A percentile compares a stretch with the other conserved stretches of the same genome.
phyloP scores from a whole-genome alignment of 1,139 yeast genomes.

The Candida tunisiensis region DNA sequence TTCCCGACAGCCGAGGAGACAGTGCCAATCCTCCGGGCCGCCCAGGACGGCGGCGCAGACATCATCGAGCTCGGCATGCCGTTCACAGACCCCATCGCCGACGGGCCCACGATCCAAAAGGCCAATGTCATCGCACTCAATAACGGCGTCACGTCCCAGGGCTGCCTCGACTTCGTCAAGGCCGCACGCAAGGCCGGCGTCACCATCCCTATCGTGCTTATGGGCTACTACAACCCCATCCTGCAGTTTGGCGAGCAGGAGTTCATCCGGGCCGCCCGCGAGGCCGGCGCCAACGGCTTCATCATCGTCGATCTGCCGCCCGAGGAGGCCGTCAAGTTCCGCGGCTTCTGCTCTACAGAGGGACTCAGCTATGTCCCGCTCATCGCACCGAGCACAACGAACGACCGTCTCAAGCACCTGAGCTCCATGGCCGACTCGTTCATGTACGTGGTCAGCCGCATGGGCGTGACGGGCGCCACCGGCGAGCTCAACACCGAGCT shows the following conservation, averaged over 20 bases:
- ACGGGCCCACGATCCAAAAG: constrained; percentile 90
- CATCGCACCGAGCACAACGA: constrained; percentile 93
- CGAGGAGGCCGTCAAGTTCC: constrained; percentile 83
- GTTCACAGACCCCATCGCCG: constrained; percentile 98
- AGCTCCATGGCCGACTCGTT: constrained; percentile 86
- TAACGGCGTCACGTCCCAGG: constrained; percentile 61
- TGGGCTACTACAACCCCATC: constrained; percentile 98
- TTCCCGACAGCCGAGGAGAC: constrained; percentile 82
- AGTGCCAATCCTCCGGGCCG: constrained; percentile 65
- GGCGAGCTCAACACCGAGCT: constrained; percentile 47
- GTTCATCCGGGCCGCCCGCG: constrained; percentile 57
- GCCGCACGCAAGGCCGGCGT: constrained; percentile 74
- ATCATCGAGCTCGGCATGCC: constrained; percentile 92
- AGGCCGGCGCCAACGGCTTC: constrained; percentile 91
- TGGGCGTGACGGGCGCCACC: constrained; percentile 95
- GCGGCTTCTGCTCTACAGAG: constrained; percentile 48
- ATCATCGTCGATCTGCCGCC: constrained; percentile 95
- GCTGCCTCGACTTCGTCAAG: constrained; percentile 51
- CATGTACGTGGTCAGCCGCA: constrained; percentile 87
- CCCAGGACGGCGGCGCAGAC: constrained; percentile 93
- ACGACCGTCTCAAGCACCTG: constrained; percentile 63
- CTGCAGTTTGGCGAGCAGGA: constrained; percentile 77
- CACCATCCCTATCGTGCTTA: constrained; percentile 70
- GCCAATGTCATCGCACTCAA: constrained; percentile 60
- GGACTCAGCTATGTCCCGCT: constrained; percentile 81